Evolutionary conservation across 2,329 filamentous ascomycete species (phyloP), one percentile per base, ranked within the genome.

Genomic region (Neofusicoccum ribis): DNA sequence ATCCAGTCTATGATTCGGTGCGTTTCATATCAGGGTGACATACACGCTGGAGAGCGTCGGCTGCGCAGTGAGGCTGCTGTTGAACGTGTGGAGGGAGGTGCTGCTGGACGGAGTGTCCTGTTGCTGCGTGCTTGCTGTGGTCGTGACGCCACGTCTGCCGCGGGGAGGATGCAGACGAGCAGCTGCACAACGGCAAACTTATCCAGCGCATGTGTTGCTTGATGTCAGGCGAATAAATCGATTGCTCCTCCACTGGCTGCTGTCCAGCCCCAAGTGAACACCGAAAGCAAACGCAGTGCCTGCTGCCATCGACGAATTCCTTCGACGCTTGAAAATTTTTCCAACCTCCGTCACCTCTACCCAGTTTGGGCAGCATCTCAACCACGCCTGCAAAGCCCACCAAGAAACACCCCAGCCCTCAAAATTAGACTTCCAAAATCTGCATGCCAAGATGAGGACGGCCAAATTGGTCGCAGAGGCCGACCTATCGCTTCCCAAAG

Each of bases 11-110:
- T 79, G 77, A 74, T 75, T 75, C 69, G 74, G 76, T 80, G 81
- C 76, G 81, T 81, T 83, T 83, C 81, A 83, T 83, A 82, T 83
- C 81, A 83, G 81, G 80, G 81, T 78, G 69, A 83, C 80, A 83
- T 77, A 9, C 37, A 49, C 37, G 20, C 44, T 54, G 47, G 50
- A 63, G 37, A 5, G 34, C 27, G n/a, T 5, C 34, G 3, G 8
- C 4, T 2, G 14, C n/a, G 23, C 9, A 20, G 12, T 31, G 37
- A 17, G 27, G 37, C 7, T 43, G 41, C 41, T 15, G 15, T 17
- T 2, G 1, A 17, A 44, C 12, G 3, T 4, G 17, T 8, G 27
- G 27, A 2, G 31, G 27, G 7, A 6, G 7, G 5, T 36, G 49
- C n/a, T 20, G 49, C 15, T 34, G 49, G 14, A 14, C 8, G 15